Conservation (phyloP, 352 stramenopile species). For the Phytophthora melonis region DNA sequence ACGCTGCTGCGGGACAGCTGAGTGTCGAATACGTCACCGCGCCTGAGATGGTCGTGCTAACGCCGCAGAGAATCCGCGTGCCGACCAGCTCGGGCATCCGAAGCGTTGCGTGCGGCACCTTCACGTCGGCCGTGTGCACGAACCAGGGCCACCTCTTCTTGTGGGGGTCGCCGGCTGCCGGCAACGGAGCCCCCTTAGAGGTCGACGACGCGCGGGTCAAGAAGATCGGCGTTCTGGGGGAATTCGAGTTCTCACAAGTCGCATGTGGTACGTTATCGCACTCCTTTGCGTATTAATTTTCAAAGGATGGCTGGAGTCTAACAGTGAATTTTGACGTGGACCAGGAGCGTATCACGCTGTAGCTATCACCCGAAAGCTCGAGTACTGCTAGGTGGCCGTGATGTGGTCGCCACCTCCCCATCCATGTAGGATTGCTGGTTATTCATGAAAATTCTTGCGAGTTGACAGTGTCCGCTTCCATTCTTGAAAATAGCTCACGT, state of each 20-base stretch:
- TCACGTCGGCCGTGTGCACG: slow-evolving; percentile 65
- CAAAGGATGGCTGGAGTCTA: not conserved
- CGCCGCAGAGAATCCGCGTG: slow-evolving; percentile 53
- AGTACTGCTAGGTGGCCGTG: slow-evolving; percentile 47
- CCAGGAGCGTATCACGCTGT: slow-evolving; percentile 75
- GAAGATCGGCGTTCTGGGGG: slow-evolving; percentile 45
- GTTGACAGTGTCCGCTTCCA: not conserved
- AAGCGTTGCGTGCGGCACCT: slow-evolving; percentile 67
- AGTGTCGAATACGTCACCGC: slow-evolving; percentile 54
- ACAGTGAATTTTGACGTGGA: slow-evolving; percentile 11
- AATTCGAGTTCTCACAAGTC: slow-evolving; percentile 65
- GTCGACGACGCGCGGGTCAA: slow-evolving; percentile 62
- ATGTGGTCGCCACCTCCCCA: slow-evolving; percentile 7
- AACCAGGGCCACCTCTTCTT: slow-evolving; percentile 68
- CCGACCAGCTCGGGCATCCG: slow-evolving; percentile 41
- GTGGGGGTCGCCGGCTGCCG: slow-evolving; percentile 78
- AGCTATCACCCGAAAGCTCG: slow-evolving; percentile 56
- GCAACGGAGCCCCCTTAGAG: slow-evolving; percentile 68
- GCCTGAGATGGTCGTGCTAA: slow-evolving; percentile 66
- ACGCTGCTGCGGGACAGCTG: slow-evolving; percentile 77
- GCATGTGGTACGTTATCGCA: slow-evolving; percentile 51
- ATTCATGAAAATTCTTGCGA: not conserved
- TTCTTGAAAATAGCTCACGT: slow-evolving; percentile 34
- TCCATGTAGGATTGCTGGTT: slow-evolving; percentile 1
- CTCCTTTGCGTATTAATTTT: no score